Base-by-base conservation (phyloP, 2,329 filamentous ascomycete genomes). In the Fusarium buharicum region DNA sequence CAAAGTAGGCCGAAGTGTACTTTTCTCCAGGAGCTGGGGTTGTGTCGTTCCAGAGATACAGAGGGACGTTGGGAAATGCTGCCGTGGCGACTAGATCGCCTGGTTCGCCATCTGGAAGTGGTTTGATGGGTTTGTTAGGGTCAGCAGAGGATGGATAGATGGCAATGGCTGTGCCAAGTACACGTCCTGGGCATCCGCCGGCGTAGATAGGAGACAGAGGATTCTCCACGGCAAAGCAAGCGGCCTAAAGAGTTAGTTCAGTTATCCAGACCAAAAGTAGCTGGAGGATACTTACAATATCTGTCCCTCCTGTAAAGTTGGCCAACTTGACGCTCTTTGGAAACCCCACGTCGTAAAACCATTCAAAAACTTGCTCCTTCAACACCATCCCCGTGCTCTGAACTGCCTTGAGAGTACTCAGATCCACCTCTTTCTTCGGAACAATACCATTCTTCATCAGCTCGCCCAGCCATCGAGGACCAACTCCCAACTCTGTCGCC, bases 381-480 rank as follows among this genome's bases (percentile, higher is more conserved):
- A 95, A 81, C 0, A 95, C 91, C 90, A 94, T 94, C 4, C 92
- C 92, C 0, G 92, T 96, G 48, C 85, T 89, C 1, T 82, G 86
- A 27, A 94, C 90, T 4, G 80, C 74, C 24, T 79, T 77, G 22
- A 96, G 78, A 6, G 74, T 76, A 8, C 83, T 85, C 28, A 96
- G 75, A 67, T 94, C 84, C 1, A 84, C 81, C 9, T 88, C 76
- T 2, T 87, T 78, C 11, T 84, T 81, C 0, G 91, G 91, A 1
- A 78, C 76, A 37, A 93, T 81, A 1, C 81, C 79, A 17, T 82
- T 81, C 65, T 88, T 90, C 58, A 87, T 84, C 14, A 95, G 73
- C 69, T 93, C 91, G 46, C 88, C 84, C 68, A 96, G 80, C 82
- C 90, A 96, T 5, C 90, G 82, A 1, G 92, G 92, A 50, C 89